Percentiles rank a stretch among this genome's conserved stretches.
Evolutionary conservation across 805 yeast genomes (phyloP).

Genomic region (Yarrowia sp.): DNA sequence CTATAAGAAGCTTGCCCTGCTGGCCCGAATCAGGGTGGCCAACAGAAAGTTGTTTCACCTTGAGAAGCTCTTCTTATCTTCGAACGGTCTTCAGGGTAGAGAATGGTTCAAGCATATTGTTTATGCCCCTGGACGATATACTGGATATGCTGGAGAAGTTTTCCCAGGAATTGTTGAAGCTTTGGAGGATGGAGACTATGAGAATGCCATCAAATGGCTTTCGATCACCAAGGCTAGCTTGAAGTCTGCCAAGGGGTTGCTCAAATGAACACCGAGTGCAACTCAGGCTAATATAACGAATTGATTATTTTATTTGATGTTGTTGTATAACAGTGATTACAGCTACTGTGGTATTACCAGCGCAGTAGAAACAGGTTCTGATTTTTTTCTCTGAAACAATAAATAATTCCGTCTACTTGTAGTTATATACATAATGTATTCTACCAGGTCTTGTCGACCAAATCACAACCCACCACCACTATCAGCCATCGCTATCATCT

Average conservation of each 20-base stretch:
- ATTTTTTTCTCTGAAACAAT: no score
- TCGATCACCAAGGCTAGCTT: conserved; percentile 34
- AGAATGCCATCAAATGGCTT: conserved; percentile 44
- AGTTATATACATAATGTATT: no score
- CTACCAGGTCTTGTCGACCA: no score
- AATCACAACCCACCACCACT: no score
- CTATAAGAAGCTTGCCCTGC: conserved; percentile 32
- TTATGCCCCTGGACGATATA: conserved; percentile 59
- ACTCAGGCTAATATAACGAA: not conserved
- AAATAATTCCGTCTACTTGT: no score
- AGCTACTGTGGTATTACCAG: no score
- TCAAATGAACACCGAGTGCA: not conserved
- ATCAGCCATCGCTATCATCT: not conserved
- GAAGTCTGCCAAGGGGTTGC: conserved; percentile 3
- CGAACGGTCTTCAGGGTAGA: conserved; percentile 50
- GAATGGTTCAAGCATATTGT: conserved; percentile 59
- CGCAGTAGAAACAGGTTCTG: no score
- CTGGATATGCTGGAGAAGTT: conserved; percentile 60
- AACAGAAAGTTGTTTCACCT: conserved; percentile 45
- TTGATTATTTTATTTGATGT: not conserved
- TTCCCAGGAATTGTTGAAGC: conserved; percentile 58
- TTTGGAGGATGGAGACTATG: conserved; percentile 47
- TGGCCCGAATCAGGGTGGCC: conserved; percentile 34
- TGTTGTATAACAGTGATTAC: no score
- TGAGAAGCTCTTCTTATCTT: conserved; percentile 49